These are phyloP conservation scores for Corinectria fuckeliana DNA, from an alignment of 2,329 filamentous ascomycete genomes.

Conservation along the genomic window DNA sequence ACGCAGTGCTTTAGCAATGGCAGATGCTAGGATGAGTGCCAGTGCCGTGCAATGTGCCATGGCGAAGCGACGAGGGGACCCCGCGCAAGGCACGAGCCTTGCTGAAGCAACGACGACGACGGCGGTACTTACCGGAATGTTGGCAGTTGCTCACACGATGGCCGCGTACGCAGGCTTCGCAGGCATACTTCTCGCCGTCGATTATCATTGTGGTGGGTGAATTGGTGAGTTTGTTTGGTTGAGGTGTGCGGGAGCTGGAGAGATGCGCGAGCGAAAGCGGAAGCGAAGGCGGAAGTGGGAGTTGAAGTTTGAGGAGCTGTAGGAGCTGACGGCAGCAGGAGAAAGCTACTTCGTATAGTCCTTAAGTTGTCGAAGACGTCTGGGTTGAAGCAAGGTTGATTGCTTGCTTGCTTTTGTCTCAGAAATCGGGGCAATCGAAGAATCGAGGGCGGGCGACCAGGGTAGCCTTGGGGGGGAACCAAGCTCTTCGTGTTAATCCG, in stretches of 20 bases:
- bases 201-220: conserved; percentile 69
- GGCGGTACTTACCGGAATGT: conserved; percentile 77
- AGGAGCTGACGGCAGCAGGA: neutral
- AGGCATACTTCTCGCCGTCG: conserved; percentile 97
- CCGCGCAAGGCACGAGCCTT: neutral
- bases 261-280: neutral
- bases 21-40: neutral
- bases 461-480: conserved; percentile 20
- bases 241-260: conserved; percentile 12
- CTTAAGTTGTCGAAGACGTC: conserved; percentile 7
- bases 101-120: conserved; percentile 11
- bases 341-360: conserved; percentile 1
- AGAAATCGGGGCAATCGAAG: conserved; percentile 21
- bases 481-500: conserved; percentile 17
- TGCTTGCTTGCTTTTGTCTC: conserved; percentile 16
- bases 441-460: conserved; percentile 23
- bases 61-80: neutral
- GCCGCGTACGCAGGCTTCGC: conserved; percentile 96
- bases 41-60: too few relatives aligned
- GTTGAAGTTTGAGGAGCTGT: neutral
- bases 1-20: neutral
- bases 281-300: neutral
- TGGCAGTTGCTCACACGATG: conserved; percentile 99
- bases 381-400: conserved; percentile 19
- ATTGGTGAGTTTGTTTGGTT: conserved; percentile 16